These are phyloP conservation scores for Cyberlindnera xylosilytica DNA, from an alignment of 805 yeast species.

Conservation along the genomic window DNA sequence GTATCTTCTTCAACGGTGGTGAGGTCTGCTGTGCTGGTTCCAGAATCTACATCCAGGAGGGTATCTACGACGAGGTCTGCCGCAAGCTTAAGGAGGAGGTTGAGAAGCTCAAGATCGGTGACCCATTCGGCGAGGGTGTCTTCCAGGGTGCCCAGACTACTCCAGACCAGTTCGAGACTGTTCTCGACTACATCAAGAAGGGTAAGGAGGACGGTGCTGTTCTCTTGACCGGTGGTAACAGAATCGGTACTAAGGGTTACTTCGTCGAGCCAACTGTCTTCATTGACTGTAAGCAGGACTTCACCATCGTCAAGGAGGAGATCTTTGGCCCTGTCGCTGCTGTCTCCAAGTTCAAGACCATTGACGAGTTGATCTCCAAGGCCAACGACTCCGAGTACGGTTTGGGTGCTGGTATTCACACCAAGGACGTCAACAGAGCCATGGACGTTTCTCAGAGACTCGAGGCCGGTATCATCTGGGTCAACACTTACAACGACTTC, in stretches of 20 bases:
- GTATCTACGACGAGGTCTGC: slow-evolving; percentile 50
- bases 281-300: slow-evolving; percentile 48
- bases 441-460: slow-evolving; percentile 51
- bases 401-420: slow-evolving; percentile 66
- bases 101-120: slow-evolving; percentile 54
- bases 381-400: slow-evolving; percentile 63
- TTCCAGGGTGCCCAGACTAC: slow-evolving; percentile 70
- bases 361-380: slow-evolving; percentile 50
- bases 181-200: slow-evolving; percentile 52
- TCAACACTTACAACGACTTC: slow-evolving; percentile 68
- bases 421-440: slow-evolving; percentile 51
- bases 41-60: slow-evolving; percentile 60
- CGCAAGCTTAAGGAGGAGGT: slow-evolving; percentile 47
- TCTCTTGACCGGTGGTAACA: slow-evolving; percentile 57
- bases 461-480: slow-evolving; percentile 63
- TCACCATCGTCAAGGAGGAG: slow-evolving; percentile 57
- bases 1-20: slow-evolving; percentile 68
- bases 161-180: slow-evolving; percentile 54
- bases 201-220: slow-evolving; percentile 60
- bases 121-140: slow-evolving; percentile 55
- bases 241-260: slow-evolving; percentile 55
- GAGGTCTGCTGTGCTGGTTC: slow-evolving; percentile 73
- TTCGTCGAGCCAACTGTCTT: slow-evolving; percentile 62
- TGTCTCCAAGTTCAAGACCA: slow-evolving; percentile 52
- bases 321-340: slow-evolving; percentile 69